A percentile compares a stretch with the other conserved stretches of the same genome.
Evolutionary conservation across 768 basidiomycete species (phyloP).

Genomic region (Pholiota molesta): DNA sequence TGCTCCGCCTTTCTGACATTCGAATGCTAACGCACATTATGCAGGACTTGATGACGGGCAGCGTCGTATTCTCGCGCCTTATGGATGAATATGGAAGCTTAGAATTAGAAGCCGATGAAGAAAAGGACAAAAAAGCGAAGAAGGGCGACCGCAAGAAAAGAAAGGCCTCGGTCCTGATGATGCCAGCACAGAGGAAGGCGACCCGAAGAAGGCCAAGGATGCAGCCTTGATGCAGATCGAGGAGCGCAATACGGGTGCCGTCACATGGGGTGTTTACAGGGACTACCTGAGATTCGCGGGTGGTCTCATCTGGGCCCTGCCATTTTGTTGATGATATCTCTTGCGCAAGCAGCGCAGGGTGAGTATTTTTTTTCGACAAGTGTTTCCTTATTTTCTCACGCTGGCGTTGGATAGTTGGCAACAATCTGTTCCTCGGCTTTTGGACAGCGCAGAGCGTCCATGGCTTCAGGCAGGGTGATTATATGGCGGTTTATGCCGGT

Average conservation of each 20-base stretch:
- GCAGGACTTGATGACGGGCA: constrained; percentile 48
- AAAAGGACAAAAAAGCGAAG: constrained; percentile 4
- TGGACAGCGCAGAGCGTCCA: constrained; percentile 62
- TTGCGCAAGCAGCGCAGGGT: constrained; percentile 59
- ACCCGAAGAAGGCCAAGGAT: constrained; percentile 26
- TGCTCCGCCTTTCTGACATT: neutral
- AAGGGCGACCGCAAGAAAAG: constrained; percentile 15
- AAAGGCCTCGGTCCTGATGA: constrained; percentile 9
- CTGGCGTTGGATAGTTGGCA: constrained; percentile 51
- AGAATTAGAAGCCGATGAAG: constrained; percentile 26
- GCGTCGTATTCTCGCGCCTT: constrained; percentile 49
- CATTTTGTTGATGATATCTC: constrained; percentile 44
- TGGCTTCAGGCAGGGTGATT: constrained; percentile 62
- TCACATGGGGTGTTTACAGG: constrained; percentile 50
- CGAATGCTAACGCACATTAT: constrained; percentile 1
- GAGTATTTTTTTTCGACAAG: constrained; percentile 2
- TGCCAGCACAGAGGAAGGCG: constrained; percentile 14
- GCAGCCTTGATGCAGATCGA: constrained; percentile 53
- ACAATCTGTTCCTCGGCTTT: constrained; percentile 72
- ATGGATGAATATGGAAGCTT: constrained; percentile 59
- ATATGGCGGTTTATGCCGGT: constrained; percentile 64
- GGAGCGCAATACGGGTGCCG: constrained; percentile 59
- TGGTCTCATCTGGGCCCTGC: constrained; percentile 49
- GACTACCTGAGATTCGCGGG: constrained; percentile 54
- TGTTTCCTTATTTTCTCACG: constrained; percentile 14